These are phyloP conservation scores for Colletotrichum godetiae DNA, from an alignment of 2,329 filamentous ascomycete genomes.

Conservation along the genomic window DNA sequence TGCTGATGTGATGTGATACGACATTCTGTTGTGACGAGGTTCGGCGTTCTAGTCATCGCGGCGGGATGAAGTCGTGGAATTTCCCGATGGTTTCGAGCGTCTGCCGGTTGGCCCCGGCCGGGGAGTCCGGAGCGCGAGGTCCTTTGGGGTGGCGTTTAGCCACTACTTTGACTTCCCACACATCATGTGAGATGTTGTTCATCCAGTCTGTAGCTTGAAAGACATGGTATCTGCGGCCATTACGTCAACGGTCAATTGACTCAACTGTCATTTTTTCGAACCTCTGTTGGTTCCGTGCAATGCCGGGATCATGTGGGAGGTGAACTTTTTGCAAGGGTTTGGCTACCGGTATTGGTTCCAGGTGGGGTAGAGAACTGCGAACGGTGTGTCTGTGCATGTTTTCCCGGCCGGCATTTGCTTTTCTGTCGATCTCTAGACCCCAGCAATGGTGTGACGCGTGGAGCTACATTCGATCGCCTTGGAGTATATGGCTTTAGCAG, in stretches of 20 bases:
- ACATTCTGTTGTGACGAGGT: background rate
- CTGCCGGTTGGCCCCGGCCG: conserved; percentile 8
- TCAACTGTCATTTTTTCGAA: background rate
- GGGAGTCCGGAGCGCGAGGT: conserved; percentile 18
- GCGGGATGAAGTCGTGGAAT: background rate
- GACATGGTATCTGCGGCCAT: background rate
- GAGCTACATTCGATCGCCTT: background rate
- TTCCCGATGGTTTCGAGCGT: conserved; percentile 15
- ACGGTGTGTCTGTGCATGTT: conserved; percentile 21
- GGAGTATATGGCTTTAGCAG: background rate
- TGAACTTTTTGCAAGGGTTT: background rate
- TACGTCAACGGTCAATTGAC: background rate
- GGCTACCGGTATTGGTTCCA: background rate
- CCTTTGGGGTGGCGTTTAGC: background rate
- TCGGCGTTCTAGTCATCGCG: background rate
- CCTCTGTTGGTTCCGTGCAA: background rate
- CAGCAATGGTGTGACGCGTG: background rate
- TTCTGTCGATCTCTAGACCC: background rate
- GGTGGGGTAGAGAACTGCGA: conserved; percentile 5
- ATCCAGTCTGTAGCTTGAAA: no score
- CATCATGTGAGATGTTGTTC: background rate
- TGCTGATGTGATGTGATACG: background rate
- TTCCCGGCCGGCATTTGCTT: background rate
- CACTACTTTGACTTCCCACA: background rate
- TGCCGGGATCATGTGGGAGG: background rate